phyloP scores from a whole-genome alignment of 768 basidiomycete species.

The Russula abietina region DNA sequence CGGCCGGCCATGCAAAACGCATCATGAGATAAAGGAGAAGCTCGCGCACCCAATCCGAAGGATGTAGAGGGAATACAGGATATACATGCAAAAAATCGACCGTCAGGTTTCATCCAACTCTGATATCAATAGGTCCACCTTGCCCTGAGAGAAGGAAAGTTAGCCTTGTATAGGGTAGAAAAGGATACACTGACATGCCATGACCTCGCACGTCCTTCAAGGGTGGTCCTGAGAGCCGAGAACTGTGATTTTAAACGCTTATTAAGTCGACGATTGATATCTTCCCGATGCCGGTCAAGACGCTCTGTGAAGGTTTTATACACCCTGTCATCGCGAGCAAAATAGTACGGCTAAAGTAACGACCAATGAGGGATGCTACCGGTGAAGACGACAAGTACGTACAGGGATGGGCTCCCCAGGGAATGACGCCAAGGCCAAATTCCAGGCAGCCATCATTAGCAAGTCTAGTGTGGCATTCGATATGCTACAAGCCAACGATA shows the following conservation, averaged over 20 bases:
- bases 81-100: constrained; percentile 28
- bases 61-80: not conserved
- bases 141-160: constrained; percentile 38
- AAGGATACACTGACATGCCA: constrained; percentile 21
- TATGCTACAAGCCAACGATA: constrained; percentile 41
- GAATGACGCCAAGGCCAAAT: constrained; percentile 50
- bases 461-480: constrained; percentile 88
- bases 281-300: constrained; percentile 33
- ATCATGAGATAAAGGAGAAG: not conserved
- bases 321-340: constrained; percentile 87
- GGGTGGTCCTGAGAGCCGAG: constrained; percentile 38
- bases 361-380: constrained; percentile 6
- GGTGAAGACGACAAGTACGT: constrained; percentile 26
- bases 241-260: constrained; percentile 68
- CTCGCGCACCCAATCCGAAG: not conserved
- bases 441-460: constrained; percentile 78
- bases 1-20: not conserved
- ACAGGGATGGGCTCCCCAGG: constrained; percentile 70
- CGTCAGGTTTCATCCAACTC: constrained; percentile 58
- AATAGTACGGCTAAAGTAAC: constrained; percentile 61
- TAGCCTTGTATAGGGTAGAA: not conserved
- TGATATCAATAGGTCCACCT: constrained; percentile 54
- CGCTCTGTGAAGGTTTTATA: constrained; percentile 59
- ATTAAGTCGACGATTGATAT: constrained; percentile 43
- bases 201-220: constrained; percentile 22